phyloP scores from a whole-genome alignment of 805 yeast species.

The Geotrichum ghanense region DNA sequence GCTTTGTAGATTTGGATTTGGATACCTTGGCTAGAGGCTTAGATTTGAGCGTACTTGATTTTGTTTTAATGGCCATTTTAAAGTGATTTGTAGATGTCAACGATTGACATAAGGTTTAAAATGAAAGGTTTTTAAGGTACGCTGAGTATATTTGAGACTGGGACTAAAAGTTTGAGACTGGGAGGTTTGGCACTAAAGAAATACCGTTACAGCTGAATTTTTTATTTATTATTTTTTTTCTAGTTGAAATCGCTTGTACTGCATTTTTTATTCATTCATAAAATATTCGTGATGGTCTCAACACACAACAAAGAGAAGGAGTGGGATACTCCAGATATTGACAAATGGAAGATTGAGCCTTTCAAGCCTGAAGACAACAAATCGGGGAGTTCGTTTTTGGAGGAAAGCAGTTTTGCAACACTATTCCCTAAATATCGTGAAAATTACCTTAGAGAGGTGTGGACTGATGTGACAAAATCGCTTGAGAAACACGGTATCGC shows the following conservation, averaged over 20 bases:
- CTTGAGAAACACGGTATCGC: slow-evolving; percentile 59
- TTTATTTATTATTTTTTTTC: slow-evolving; percentile 2
- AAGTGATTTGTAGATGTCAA: background rate
- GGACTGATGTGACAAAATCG: slow-evolving; percentile 87
- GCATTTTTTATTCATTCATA: background rate
- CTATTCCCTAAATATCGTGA: slow-evolving; percentile 96
- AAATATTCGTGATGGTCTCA: slow-evolving; percentile 53
- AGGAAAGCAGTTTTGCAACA: slow-evolving; percentile 90
- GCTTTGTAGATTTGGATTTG: background rate
- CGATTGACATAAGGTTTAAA: background rate
- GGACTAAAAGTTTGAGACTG: background rate
- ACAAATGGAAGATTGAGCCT: slow-evolving; percentile 84
- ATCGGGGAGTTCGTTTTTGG: slow-evolving; percentile 83
- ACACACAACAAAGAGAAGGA: slow-evolving; percentile 93
- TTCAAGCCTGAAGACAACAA: slow-evolving; percentile 84
- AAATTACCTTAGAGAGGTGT: slow-evolving; percentile 70
- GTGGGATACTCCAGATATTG: slow-evolving; percentile 93
- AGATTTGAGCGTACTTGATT: background rate
- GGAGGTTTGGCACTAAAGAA: slow-evolving; percentile 2
- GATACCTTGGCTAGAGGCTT: background rate
- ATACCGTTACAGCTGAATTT: background rate
- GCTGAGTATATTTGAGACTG: slow-evolving; percentile 4
- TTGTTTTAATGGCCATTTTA: background rate
- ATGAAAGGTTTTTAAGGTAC: slow-evolving; percentile 1
- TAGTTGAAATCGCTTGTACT: no score